Base-by-base conservation (phyloP, 179 eudicot genomes). In the Beta lomatogona region DNA sequence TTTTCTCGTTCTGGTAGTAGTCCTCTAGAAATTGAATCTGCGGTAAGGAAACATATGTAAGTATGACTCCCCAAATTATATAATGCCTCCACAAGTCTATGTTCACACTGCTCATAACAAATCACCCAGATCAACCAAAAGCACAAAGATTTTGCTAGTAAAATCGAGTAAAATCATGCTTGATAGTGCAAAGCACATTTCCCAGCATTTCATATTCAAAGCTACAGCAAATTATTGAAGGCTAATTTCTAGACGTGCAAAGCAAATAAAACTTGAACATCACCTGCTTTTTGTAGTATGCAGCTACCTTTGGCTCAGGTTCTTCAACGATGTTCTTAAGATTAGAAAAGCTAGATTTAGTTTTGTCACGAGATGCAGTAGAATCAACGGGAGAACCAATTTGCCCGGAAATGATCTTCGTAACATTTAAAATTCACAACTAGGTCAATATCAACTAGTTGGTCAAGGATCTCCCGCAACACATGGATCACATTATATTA, bases 391-490 rank as follows among this genome's bases (percentile, higher is more conserved):
- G 58, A 54, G 75, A 63, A 28, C 81, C 48, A 63, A 78, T 75
- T 75, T 71, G 83, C 75, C 14, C 80, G 79, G 28, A 77, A 78
- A 77, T 76, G 63, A 71, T 88, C 87, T 60, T 89, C 91, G 10
- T 86, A 73, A 84, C 94, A 86, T 87, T 92, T 95, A 80, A 93
- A 93, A 83, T 95, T 95, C 85, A 95, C 83, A 41, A 93, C 98
- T 72, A 93, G 82, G 85, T 93, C 97, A 71, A 95, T 85, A 70
- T 95, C 94, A 18, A 94, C 91, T 73, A 92, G 82, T 87, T 95
- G 87, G 82, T 95, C 98, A 60, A 95, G 92, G 80, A 95, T 89
- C 83, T 94, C 98, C 41, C 2, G 41, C 41, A 36, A 36, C 41
- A 36, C 41, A 36, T 36, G 41, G 41, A 36, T 53, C 73, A 54